Base-by-base conservation (phyloP, 306 rosid genomes). In the Vicia sativa region DNA sequence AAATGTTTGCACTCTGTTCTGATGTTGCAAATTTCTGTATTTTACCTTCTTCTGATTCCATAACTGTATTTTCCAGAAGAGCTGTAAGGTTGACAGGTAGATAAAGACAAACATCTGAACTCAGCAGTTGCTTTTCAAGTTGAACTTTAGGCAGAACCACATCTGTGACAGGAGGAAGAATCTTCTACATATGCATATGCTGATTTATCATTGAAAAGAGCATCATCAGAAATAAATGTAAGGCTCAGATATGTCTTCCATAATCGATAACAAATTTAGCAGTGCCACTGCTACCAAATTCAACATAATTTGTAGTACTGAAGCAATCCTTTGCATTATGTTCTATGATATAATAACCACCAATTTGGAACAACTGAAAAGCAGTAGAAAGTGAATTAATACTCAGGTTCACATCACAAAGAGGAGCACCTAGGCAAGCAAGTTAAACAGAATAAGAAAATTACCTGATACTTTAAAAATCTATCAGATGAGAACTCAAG, bases 331-430 rank as follows among this genome's bases (percentile, higher is more conserved):
- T 79, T 56, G 42, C 54, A 45, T 73, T 43, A 78, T 80, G 82
- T 76, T 83, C 80, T 77, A 79, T 56, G 50, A 88, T 74, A 82
- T 90, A 93, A 82, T 85, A 81, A 71, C 77, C 77, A 68, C 96
- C 96, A 74, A 93, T 90, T 83, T 83, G 93, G 86, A 93, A 68
- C 54, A 78, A 67, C 98, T 87, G 91, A 81, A 77, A 79, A 75
- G 54, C 43, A 55, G 65, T 67, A 49, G 31, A 64, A 74, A 79
- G 67, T 29, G 38, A 66, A 70, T 77, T 29, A 80, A 69, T 58
- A 34, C 45, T 67, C 53, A 9, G 41, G 46, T 38, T 38, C 65
- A 67, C 70, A 49, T 16, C 14, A 46, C 23, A 72, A 67, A 69
- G 16, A 12, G 43, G 74, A 37, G 71, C 23, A 59, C 19, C 73